Evolutionary conservation across 1,284 basidiomycete species (phyloP).

Genomic region (Mycocalia duriaeana): DNA sequence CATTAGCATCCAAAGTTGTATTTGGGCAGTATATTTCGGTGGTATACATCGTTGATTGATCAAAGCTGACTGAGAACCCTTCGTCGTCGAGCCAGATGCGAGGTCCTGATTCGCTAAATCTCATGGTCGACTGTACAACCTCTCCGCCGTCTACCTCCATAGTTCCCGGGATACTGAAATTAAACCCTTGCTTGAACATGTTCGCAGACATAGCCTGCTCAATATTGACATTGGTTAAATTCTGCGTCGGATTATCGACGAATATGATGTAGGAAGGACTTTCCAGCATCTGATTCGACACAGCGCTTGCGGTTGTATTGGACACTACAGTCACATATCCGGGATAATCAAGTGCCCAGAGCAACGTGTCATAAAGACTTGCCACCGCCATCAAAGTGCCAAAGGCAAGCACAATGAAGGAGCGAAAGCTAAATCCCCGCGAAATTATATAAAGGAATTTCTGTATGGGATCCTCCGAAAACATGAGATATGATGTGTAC

Average conservation of each 20-base stretch:
- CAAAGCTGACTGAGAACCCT: conserved; percentile 13
- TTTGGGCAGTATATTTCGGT: not conserved
- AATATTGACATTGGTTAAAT: conserved; percentile 10
- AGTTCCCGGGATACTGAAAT: conserved; percentile 13
- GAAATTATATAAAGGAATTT: conserved; percentile 11
- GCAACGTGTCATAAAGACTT: conserved; percentile 15
- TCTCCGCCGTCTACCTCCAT: not conserved
- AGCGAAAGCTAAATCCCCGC: conserved; percentile 7
- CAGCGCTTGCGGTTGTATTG: conserved; percentile 2
- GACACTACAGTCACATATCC: conserved; percentile 11
- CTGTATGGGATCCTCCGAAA: conserved; percentile 15
- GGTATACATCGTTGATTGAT: conserved; percentile 8
- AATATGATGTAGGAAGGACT: conserved; percentile 11
- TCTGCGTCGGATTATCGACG: conserved; percentile 9
- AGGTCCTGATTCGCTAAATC: conserved; percentile 6
- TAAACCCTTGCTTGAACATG: conserved; percentile 15
- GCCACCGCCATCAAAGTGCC: conserved; percentile 8
- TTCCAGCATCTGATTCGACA: conserved; percentile 8
- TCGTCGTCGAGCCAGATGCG: conserved; percentile 17
- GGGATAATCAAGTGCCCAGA: conserved; percentile 16
- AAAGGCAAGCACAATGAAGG: conserved; percentile 13
- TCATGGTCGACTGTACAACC: conserved; percentile 6
- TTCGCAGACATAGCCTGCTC: conserved; percentile 13
- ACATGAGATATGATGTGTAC: conserved; percentile 19
- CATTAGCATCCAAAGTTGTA: not conserved